Evolutionary conservation across 1,284 basidiomycete genomes (phyloP).

Genomic region (Afroboletus lepidellus): DNA sequence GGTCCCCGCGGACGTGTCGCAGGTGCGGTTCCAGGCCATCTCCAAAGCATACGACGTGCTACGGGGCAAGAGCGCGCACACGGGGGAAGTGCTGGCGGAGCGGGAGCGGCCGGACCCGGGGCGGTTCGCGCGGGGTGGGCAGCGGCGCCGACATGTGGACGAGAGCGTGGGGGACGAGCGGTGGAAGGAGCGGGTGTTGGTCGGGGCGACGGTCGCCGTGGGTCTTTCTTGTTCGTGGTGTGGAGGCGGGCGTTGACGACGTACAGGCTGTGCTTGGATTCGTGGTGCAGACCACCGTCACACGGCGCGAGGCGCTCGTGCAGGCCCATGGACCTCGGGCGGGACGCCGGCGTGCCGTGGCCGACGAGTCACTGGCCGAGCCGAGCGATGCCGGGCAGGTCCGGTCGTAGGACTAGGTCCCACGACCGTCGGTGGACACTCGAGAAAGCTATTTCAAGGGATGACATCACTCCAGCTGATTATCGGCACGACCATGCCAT

Average conservation of each 20-base stretch:
- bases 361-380: conserved; percentile 24
- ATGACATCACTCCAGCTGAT: background rate
- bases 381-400: conserved; percentile 2
- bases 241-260: background rate
- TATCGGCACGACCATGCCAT: no score
- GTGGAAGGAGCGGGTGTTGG: conserved; percentile 55
- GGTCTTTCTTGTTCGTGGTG: conserved; percentile 18
- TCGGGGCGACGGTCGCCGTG: conserved; percentile 50
- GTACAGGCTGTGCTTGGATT: conserved; percentile 28
- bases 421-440: no score
- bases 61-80: conserved; percentile 38
- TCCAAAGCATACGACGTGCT: conserved; percentile 59
- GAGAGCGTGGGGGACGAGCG: conserved; percentile 42
- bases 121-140: conserved; percentile 17
- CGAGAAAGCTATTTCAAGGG: no score
- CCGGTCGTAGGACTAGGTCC: conserved; percentile 1
- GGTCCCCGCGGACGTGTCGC: conserved; percentile 46
- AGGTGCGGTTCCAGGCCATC: conserved; percentile 62
- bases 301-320: conserved; percentile 22
- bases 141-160: conserved; percentile 30
- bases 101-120: conserved; percentile 28
- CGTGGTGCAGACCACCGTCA: conserved; percentile 26
- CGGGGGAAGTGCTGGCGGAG: conserved; percentile 16
- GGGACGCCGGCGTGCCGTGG: conserved; percentile 4
- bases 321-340: conserved; percentile 6